Evolutionary conservation across 176 grass and related monocot genomes (phyloP).

Genomic region (Ampelocalamus luodianensis): DNA sequence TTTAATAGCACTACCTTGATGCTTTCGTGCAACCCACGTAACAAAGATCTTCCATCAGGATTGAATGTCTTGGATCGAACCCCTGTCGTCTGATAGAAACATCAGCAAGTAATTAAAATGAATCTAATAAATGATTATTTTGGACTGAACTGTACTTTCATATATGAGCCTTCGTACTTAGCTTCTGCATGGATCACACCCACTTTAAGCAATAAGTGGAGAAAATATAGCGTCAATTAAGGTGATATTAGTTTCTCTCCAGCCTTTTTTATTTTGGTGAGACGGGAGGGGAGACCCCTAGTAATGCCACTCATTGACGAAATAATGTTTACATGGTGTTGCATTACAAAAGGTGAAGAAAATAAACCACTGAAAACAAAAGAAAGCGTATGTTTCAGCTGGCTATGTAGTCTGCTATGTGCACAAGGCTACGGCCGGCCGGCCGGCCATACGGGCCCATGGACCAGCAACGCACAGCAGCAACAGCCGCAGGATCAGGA

Average conservation of each 20-base stretch:
- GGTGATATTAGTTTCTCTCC: background rate
- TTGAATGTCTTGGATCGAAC: conserved; percentile 98
- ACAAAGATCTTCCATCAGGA: conserved; percentile 90
- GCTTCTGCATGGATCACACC: background rate
- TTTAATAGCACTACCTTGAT: conserved; percentile 69
- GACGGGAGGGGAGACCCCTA: background rate
- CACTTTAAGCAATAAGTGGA: background rate
- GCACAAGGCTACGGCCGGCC: too few species aligned
- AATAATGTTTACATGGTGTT: background rate
- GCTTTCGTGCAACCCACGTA: conserved; percentile 93
- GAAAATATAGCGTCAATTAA: background rate
- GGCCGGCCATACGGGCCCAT: too few species aligned
- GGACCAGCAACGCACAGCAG: too few species aligned
- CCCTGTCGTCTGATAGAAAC: conserved; percentile 69
- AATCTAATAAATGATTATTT: background rate
- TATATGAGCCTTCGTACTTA: conserved; percentile 7
- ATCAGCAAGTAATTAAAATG: conserved; percentile 26
- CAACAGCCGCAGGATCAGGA: too few species aligned
- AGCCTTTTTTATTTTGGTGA: background rate
- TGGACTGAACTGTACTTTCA: background rate
- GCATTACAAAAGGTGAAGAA: conserved; percentile 17
- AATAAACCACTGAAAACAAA: conserved; percentile 11
- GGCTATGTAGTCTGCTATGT: too few species aligned
- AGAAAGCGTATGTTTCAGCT: background rate
- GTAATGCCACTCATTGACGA: background rate